Base-by-base conservation (phyloP, 257 asterid species). In the Plectranthus barbatus region DNA sequence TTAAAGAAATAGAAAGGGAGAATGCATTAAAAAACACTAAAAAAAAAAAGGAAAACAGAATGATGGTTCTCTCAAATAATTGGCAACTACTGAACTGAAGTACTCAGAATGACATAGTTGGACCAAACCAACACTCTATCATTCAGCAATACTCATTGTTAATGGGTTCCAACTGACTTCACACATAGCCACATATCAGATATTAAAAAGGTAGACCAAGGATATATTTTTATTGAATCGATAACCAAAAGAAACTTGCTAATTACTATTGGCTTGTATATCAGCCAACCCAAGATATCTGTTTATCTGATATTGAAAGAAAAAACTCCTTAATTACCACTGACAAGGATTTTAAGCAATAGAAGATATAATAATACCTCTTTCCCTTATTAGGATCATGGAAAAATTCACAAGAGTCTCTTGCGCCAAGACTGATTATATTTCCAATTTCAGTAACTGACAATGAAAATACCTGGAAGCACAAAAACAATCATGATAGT, bases 361-460 rank as follows among this genome's bases (percentile, higher is more conserved):
- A 11, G 36, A 59, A 56, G 44, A 46, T 40, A 54, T 42, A 42
- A 46, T 66, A 61, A 33, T 77, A 89, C 99, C 96, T 85, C 79
- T 59, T 92, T 60, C 97, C 99, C 68, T 81, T 92, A 66, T 52
- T 52, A 37, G 99, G 99, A 69, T 92, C 99, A 15, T 92, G 99
- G 68, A 92, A 92, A 77, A 92, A 89, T 76, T 92, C 99, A 70
- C 99, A 89, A 42, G 96, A 89, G 60, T 79, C 96, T 68, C 77
- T 87, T 33, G 87, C 74, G 72, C 96, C 99, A 46, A 92, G 94
- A 82, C 96, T 83, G 60, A 92, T 84, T 9, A 89, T 62, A 72
- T 73, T 72, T 68, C 97, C 96, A 13, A 89, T 82, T 76, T 92
- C 99, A 54, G 81, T 55, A 24, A 92, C 96, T 0, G 95, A 85